Evolutionary conservation across 148 eudicot genomes (phyloP), one percentile per base, ranked within the genome.

Genomic region (Vaccinium darrowii): DNA sequence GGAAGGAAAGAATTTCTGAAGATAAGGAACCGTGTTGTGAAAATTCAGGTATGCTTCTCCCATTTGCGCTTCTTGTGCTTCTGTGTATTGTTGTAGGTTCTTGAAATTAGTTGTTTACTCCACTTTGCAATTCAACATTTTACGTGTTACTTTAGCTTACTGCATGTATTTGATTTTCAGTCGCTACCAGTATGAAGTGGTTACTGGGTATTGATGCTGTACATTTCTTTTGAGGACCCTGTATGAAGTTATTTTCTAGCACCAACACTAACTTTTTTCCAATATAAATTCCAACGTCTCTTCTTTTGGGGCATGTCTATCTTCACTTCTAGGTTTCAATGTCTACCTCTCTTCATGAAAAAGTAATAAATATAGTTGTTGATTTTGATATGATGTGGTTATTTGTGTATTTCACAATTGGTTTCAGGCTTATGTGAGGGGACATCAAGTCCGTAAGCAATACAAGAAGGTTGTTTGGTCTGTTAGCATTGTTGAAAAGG

Each of bases 401-500:
- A 76, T 81, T 52, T 74, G 53, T 30, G n/a, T 33, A 12, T 76
- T 63, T 3, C 43, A 14, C 53, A 56, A 47, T 75, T 62, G 75
- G 5, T 65, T 80, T 58, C 84, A 94, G 98, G 95, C 95, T 84
- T 94, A 92, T 87, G 91, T 92, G 56, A 90, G 98, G 87, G 98
- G 95, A 30, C 93, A 94, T 84, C 98, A 94, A 87, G 94, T 87
- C 51, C 87, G 98, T 80, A 94, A 91, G 87, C 88, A 94, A 74
- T 93, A 93, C 80, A 93, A 89, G 84, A 86, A 89, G 76, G 90
- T 94, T 49, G 88, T 89, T 27, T 92, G 95, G 98, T 91, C 92
- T 51, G 94, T 93, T 79, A 89, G 98, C 53, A 90, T 94, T 72
- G 77, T 94, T 83, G 95, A 94, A 82, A 93, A 92, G 90, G 94